Percentiles rank a stretch among this genome's conserved stretches.
phyloP scores from a whole-genome alignment of 1,139 yeast species.

The Candida mesenterica region DNA sequence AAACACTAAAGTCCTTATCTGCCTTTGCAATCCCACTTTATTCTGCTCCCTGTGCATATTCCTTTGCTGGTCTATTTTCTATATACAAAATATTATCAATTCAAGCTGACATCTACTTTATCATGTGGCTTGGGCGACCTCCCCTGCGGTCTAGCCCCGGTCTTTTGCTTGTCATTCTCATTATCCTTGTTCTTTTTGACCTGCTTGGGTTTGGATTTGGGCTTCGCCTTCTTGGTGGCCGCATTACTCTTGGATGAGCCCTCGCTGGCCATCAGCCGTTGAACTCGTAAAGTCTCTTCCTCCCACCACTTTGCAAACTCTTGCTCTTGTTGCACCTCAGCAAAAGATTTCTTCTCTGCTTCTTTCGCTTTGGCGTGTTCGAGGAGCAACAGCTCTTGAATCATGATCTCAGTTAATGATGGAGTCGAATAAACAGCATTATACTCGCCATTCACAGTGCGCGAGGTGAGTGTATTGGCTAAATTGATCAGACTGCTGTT shows the following conservation, averaged over 20 bases:
- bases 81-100: too few relatives aligned
- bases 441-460: slow-evolving; percentile 2
- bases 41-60: too few relatives aligned
- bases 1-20: too few relatives aligned
- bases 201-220: slow-evolving; percentile 3
- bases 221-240: slow-evolving; percentile 3
- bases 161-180: slow-evolving; percentile 2
- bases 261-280: slow-evolving; percentile 35
- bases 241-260: background rate
- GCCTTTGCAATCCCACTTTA: too few relatives aligned
- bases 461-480: background rate
- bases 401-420: slow-evolving; percentile 38
- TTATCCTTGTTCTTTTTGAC: slow-evolving; percentile 4
- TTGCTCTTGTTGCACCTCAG: slow-evolving; percentile 75
- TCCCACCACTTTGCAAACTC: slow-evolving; percentile 85
- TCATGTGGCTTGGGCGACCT: too few relatives aligned
- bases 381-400: slow-evolving; percentile 49
- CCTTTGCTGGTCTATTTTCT: too few relatives aligned
- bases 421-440: slow-evolving; percentile 14
- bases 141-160: too few relatives aligned
- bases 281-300: slow-evolving; percentile 62
- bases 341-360: slow-evolving; percentile 43
- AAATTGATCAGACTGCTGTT: slow-evolving; percentile 1
- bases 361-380: slow-evolving; percentile 34
- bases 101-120: too few relatives aligned